Evolutionary conservation across 139 green algal species (phyloP).

Genomic region (Chlorella sp.): DNA sequence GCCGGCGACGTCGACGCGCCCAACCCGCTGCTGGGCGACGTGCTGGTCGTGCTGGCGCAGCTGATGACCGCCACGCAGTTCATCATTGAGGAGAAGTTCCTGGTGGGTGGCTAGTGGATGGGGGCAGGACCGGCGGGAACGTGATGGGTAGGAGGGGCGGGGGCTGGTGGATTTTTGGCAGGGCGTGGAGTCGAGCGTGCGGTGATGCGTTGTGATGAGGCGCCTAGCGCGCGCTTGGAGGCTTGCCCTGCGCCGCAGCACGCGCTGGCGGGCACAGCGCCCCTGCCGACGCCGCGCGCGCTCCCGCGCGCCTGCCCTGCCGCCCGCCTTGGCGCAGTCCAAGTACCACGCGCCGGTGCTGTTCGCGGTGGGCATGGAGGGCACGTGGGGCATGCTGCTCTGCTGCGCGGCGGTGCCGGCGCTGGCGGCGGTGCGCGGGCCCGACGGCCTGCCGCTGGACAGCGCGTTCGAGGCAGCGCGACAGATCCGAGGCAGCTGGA

Average conservation of each 20-base stretch:
- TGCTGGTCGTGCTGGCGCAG: constrained; percentile 78
- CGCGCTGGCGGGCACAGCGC: too few relatives aligned
- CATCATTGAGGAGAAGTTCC: constrained; percentile 89
- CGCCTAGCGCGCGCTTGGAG: too few relatives aligned
- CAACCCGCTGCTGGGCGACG: constrained; percentile 74
- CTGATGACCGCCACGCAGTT: constrained; percentile 69
- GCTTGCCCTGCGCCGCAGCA: too few relatives aligned
- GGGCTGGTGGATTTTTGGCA: too few relatives aligned
- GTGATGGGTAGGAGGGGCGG: too few relatives aligned
- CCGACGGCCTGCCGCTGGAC: constrained; percentile 63
- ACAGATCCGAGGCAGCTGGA: constrained; percentile 11
- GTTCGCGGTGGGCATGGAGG: constrained; percentile 54
- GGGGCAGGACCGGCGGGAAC: too few relatives aligned
- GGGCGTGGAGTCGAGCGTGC: too few relatives aligned
- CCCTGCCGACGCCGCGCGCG: too few relatives aligned
- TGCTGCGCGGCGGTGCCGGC: constrained; percentile 65
- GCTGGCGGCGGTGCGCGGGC: constrained; percentile 45
- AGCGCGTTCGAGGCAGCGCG: constrained; percentile 29
- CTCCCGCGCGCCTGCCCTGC: too few relatives aligned
- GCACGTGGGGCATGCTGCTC: constrained; percentile 74
- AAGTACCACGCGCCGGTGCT: constrained; percentile 19
- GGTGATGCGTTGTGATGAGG: too few relatives aligned
- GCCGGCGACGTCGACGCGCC: constrained; percentile 1
- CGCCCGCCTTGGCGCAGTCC: too few relatives aligned
- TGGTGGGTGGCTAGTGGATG: constrained; percentile 58